Evolutionary conservation across 129 eudicot genomes (phyloP).

Genomic region (Helichrysum umbraculigerum): DNA sequence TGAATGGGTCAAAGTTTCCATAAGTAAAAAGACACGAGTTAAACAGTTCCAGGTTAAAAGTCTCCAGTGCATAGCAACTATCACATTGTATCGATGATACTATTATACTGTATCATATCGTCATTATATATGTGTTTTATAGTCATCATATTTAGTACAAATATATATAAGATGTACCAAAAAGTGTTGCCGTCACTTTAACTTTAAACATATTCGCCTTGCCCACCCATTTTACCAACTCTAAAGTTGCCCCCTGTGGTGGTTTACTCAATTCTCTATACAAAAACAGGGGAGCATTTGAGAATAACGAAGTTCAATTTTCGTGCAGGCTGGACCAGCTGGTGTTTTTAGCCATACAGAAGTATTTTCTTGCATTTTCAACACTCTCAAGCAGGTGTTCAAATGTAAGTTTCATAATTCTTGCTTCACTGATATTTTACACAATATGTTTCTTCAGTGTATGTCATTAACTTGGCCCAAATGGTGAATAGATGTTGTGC

Average conservation of each 20-base stretch:
- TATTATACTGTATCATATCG: no score
- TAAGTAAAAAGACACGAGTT: no score
- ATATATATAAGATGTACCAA: no score
- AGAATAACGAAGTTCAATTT: background rate
- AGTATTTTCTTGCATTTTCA: slow-evolving; percentile 95
- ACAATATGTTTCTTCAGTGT: background rate
- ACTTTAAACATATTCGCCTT: no score
- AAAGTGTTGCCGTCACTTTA: no score
- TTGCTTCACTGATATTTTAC: slow-evolving; percentile 1
- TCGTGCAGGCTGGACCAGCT: slow-evolving; percentile 89
- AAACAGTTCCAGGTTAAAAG: no score
- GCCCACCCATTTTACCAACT: no score
- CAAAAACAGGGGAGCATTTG: background rate
- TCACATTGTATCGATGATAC: no score
- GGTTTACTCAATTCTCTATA: background rate
- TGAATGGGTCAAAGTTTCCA: no score
- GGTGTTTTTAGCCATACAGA: slow-evolving; percentile 88
- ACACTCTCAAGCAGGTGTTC: slow-evolving; percentile 91
- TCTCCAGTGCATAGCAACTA: no score
- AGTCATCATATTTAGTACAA: no score
- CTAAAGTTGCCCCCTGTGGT: background rate
- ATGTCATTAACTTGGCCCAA: slow-evolving; percentile 1
- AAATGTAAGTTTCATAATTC: slow-evolving; percentile 56
- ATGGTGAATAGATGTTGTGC: slow-evolving; percentile 71
- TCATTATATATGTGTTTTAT: no score